Evolutionary conservation across 768 basidiomycete genomes (phyloP).

Genomic region (Candolleomyces aberdarensis): DNA sequence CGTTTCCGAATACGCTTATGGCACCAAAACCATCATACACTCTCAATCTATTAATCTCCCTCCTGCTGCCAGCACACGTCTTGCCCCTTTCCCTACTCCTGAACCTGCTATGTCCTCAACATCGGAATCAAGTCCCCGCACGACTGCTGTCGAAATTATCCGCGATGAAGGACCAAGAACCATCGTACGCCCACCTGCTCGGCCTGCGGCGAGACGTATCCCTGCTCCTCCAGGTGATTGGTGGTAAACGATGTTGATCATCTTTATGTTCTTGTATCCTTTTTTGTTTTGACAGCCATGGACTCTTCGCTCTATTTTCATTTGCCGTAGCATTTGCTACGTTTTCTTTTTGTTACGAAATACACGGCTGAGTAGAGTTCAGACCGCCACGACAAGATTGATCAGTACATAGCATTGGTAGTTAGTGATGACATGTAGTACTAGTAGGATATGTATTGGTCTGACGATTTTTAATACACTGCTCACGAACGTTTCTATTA

Average conservation of each 20-base stretch:
- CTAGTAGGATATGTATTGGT: neutral
- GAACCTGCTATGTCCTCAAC: constrained; percentile 56
- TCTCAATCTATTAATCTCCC: constrained; percentile 69
- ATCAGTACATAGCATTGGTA: neutral
- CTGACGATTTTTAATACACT: neutral
- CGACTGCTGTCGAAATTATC: constrained; percentile 63
- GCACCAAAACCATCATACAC: constrained; percentile 62
- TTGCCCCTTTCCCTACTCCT: constrained; percentile 70
- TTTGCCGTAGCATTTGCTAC: neutral
- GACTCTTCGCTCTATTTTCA: neutral
- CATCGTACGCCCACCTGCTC: neutral
- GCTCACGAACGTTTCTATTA: neutral
- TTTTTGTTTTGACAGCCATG: neutral
- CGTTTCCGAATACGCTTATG: constrained; percentile 45
- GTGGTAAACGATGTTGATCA: neutral
- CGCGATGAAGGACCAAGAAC: constrained; percentile 3
- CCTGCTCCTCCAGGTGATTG: neutral
- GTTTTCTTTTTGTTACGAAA: neutral
- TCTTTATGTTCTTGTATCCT: neutral
- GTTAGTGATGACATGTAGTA: neutral
- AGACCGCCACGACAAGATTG: neutral
- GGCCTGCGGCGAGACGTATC: neutral
- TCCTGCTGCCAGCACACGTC: constrained; percentile 75
- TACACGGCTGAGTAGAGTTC: neutral
- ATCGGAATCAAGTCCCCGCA: constrained; percentile 64